Conservation (phyloP, 2,329 filamentous ascomycete genomes). For the Proliferodiscus dingleyae region DNA sequence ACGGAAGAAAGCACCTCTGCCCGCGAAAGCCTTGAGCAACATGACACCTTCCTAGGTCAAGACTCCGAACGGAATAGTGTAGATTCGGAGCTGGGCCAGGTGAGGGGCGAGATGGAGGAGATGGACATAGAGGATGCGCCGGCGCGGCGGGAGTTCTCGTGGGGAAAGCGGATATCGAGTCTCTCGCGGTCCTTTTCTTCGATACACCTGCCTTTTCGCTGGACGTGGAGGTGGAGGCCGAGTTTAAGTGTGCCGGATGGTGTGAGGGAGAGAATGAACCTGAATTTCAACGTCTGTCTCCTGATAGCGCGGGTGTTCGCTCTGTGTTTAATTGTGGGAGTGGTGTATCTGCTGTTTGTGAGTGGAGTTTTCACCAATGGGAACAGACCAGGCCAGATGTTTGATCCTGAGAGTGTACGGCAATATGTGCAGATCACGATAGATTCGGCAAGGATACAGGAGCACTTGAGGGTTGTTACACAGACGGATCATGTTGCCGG, state of each 20-base stretch:
- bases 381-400: conserved; percentile 63
- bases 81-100: conserved; percentile 52
- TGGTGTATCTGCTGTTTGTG: conserved; percentile 81
- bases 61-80: conserved; percentile 45
- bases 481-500: conserved; percentile 86
- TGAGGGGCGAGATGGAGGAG: conserved; percentile 81
- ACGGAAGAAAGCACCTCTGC: conserved; percentile 65
- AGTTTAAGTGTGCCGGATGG: conserved; percentile 13
- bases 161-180: conserved; percentile 34
- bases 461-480: conserved; percentile 72
- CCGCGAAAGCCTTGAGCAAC: conserved; percentile 25
- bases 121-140: conserved; percentile 75
- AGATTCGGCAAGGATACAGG: conserved; percentile 63
- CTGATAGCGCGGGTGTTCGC: conserved; percentile 70
- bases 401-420: conserved; percentile 78
- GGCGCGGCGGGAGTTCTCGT: conserved; percentile 36
- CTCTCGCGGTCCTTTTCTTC: conserved; percentile 28
- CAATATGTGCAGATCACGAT: conserved; percentile 69
- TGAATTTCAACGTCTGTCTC: conserved; percentile 43
- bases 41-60: conserved; percentile 45
- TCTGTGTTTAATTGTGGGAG: conserved; percentile 66
- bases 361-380: conserved; percentile 74
- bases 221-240: conserved; percentile 21
- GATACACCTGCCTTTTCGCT: conserved; percentile 30
- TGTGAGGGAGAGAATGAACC: conserved; percentile 12